phyloP scores from a whole-genome alignment of 768 basidiomycete genomes.

The Chalciporus piperatus region DNA sequence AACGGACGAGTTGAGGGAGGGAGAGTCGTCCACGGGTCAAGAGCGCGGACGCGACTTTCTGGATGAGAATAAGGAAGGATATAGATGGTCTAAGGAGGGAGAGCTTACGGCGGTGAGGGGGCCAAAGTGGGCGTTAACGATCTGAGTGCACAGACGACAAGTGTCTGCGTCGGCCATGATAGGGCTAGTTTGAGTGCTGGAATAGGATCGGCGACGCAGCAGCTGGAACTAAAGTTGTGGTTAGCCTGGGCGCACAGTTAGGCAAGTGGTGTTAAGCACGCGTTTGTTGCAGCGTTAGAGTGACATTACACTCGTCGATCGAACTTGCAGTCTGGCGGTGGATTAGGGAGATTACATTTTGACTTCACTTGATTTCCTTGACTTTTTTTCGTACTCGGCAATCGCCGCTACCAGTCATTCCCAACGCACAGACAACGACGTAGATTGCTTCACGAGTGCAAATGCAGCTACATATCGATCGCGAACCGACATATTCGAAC shows the following conservation, averaged over 20 bases:
- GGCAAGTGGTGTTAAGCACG: background rate
- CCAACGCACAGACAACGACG: too few relatives aligned
- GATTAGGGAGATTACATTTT: too few relatives aligned
- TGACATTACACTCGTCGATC: constrained; percentile 13
- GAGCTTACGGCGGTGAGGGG: constrained; percentile 58
- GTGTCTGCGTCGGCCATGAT: constrained; percentile 66
- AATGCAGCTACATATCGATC: constrained; percentile 1
- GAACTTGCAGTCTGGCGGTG: background rate
- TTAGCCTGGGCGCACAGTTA: background rate
- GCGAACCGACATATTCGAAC: constrained; percentile 8
- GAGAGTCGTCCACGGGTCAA: constrained; percentile 85
- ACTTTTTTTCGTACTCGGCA: background rate
- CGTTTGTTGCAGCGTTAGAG: background rate
- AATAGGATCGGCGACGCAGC: too few relatives aligned
- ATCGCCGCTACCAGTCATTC: too few relatives aligned
- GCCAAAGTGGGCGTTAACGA: constrained; percentile 66
- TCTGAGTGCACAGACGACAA: constrained; percentile 56
- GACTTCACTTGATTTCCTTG: background rate
- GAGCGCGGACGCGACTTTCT: constrained; percentile 74
- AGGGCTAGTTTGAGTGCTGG: background rate
- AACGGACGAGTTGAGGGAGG: constrained; percentile 62
- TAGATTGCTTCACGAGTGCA: background rate
- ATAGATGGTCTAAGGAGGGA: background rate
- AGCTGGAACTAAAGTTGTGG: background rate
- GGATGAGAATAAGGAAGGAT: constrained; percentile 4